Evolutionary conservation across 2,329 filamentous ascomycete species (phyloP), one percentile per base, ranked within the genome.

Genomic region (Juglanconis juglandina): DNA sequence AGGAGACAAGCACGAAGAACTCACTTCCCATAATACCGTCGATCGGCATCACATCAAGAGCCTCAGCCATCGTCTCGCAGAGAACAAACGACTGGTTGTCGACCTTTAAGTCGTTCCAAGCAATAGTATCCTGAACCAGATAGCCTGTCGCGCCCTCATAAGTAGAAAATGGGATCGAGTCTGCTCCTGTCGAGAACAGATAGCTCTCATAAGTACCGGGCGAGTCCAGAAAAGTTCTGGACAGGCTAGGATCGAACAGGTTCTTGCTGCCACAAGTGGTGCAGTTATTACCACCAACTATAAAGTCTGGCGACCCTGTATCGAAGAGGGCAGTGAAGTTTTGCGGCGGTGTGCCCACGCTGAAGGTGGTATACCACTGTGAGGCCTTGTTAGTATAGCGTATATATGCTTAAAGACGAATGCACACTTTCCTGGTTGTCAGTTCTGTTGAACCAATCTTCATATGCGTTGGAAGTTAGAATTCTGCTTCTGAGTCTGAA

Each of bases 21-120:
- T 62, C 65, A 17, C 75, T 60, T 17, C 74, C 73, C 46, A 75
- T 66, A 51, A 75, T 70, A 39, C 72, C 72, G 47, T 74, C 72
- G 35, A 71, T 67, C 3, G 66, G 66, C 39, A 70, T 67, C 3
- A 65, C 57, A 3, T 65, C 64, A n/a, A 73, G 59, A 7, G 65
- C 64, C 1, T 67, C 61, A 5, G 67, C 65, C 64, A 71, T 74
- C 7, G 60, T 57, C 41, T 73, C 66, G 57, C 70, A 73, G 8
- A 73, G 63, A 7, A 73, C 53, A 42, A 75, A 71, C 13, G 67
- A 52, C 63, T 74, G 71, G 55, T 65, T 61, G 6, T 55, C 30
- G 1, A 67, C 65, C 1, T 55, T 32, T 14, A 69, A 62, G 13
- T 63, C 62, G 41, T 58, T 66, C 17, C 60, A 58, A 39, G 66